phyloP scores from a whole-genome alignment of 139 green algal genomes.

The Trebouxia sp. region DNA sequence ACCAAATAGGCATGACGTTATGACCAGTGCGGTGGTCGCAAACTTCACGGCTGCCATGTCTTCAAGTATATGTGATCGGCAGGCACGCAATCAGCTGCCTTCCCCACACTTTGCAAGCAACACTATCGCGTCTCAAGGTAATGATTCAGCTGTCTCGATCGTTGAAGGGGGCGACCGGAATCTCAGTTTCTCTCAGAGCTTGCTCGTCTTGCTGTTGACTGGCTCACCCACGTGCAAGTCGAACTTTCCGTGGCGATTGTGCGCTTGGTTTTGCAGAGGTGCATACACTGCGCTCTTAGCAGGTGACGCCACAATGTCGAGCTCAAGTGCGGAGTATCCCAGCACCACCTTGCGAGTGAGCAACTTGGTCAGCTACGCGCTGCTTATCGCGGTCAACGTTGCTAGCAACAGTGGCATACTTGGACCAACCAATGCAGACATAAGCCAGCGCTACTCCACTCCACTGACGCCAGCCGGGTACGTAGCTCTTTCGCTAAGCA shows the following conservation, averaged over 20 bases:
- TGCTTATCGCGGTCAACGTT: conserved; percentile 55
- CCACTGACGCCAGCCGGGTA: conserved; percentile 61
- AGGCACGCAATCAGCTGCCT: too few species aligned
- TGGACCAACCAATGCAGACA: conserved; percentile 52
- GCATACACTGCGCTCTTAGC: neutral
- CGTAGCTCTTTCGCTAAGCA: neutral
- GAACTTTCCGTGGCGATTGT: neutral
- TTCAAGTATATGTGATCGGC: too few species aligned
- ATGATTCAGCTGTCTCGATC: too few species aligned
- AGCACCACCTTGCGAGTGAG: neutral
- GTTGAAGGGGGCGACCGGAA: too few species aligned
- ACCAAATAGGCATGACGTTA: too few species aligned
- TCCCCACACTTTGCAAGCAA: too few species aligned
- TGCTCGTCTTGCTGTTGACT: too few species aligned
- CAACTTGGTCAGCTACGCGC: conserved; percentile 27
- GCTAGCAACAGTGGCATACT: conserved; percentile 44
- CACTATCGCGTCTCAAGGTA: too few species aligned
- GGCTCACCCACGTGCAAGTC: too few species aligned
- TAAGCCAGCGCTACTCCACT: conserved; percentile 48
- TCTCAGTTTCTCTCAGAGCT: too few species aligned
- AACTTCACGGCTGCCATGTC: too few species aligned
- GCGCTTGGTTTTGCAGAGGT: neutral
- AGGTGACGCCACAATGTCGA: neutral
- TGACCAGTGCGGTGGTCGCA: too few species aligned
- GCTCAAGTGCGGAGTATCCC: neutral